phyloP scores from a whole-genome alignment of 768 basidiomycete species.

The Galerina sulciceps region DNA sequence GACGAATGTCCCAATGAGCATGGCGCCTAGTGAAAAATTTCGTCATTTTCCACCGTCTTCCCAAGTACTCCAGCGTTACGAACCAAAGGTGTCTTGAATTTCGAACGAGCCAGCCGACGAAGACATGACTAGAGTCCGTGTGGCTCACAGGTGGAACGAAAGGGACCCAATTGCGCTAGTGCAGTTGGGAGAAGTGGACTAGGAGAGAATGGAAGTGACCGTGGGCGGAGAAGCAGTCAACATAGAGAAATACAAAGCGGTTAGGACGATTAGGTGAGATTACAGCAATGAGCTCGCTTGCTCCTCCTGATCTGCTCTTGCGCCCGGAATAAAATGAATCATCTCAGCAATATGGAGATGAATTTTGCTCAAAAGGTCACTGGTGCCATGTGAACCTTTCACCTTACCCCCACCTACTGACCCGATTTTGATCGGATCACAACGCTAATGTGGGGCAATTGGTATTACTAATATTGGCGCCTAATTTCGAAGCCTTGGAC shows the following conservation, averaged over 20 bases:
- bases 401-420: no score
- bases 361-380: background rate
- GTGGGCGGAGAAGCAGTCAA: background rate
- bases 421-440: no score
- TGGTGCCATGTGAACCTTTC: no score
- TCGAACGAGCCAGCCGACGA: background rate
- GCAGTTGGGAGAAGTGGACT: background rate
- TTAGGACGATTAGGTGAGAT: background rate
- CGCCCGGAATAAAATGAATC: no score
- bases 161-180: no score
- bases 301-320: no score
- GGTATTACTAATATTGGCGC: no score
- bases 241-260: background rate
- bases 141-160: no score
- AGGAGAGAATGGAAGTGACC: no score
- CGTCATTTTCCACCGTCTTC: background rate
- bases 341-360: no score
- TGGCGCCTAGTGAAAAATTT: constrained; percentile 33
- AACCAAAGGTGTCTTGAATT: constrained; percentile 17
- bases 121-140: background rate
- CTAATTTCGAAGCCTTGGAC: no score
- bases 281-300: background rate
- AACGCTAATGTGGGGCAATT: no score
- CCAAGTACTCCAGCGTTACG: background rate
- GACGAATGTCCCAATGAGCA: constrained; percentile 40